These are phyloP conservation scores for Saccharomycopsis sp. DNA, from an alignment of 805 yeast species.

Conservation along the genomic window DNA sequence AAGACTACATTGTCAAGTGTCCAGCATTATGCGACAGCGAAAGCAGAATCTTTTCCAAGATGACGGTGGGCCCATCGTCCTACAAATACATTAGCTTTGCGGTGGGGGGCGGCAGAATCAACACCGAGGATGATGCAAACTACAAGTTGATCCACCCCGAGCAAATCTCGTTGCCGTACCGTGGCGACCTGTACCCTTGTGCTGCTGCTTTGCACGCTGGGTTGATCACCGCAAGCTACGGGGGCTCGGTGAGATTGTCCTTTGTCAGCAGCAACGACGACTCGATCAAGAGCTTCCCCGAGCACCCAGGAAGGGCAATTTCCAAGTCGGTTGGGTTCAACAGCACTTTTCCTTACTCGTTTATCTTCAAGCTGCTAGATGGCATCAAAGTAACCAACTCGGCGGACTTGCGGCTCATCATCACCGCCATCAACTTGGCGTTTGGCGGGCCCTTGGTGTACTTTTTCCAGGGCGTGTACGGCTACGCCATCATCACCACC, in stretches of 20 bases:
- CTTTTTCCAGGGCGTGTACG: slow-evolving; percentile 35
- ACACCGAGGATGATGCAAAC: slow-evolving; percentile 21
- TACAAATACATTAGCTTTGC: slow-evolving; percentile 64
- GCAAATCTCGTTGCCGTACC: slow-evolving; percentile 50
- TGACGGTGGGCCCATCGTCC: slow-evolving; percentile 62
- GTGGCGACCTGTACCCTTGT: slow-evolving; percentile 86
- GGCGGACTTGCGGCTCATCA: slow-evolving; percentile 54
- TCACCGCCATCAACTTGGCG: slow-evolving; percentile 49
- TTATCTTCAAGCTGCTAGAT: slow-evolving; percentile 36
- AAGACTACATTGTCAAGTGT: slow-evolving; percentile 55
- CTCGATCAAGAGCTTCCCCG: slow-evolving; percentile 31
- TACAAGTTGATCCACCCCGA: slow-evolving; percentile 19
- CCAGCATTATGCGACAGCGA: slow-evolving; percentile 82
- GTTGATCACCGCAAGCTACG: slow-evolving; percentile 55
- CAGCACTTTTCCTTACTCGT: slow-evolving; percentile 71
- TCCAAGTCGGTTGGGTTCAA: slow-evolving; percentile 45
- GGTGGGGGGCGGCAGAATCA: slow-evolving; percentile 62
- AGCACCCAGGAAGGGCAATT: slow-evolving; percentile 34
- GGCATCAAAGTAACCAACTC: slow-evolving; percentile 42
- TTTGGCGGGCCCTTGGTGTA: slow-evolving; percentile 56
- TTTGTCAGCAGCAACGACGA: slow-evolving; percentile 43
- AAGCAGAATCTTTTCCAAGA: slow-evolving; percentile 64
- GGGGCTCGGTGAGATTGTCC: slow-evolving; percentile 67
- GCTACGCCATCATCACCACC: slow-evolving; percentile 52
- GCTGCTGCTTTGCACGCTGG: slow-evolving; percentile 89